Evolutionary conservation across 2,329 filamentous ascomycete species (phyloP).

Genomic region (Botrytis medusae): DNA sequence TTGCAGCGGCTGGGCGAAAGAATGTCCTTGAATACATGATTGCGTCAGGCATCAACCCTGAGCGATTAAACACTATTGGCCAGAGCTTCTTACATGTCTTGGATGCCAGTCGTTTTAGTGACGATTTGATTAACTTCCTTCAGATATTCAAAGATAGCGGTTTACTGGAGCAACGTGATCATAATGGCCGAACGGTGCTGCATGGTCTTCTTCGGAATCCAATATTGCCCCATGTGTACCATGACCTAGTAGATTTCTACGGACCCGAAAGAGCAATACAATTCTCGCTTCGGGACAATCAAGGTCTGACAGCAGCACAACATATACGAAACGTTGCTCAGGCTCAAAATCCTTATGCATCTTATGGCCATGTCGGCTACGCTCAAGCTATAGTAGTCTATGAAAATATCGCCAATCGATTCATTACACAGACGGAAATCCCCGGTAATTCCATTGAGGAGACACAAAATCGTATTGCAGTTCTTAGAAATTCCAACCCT

Average conservation of each 20-base stretch:
- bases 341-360: constrained; percentile 17
- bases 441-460: background rate
- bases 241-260: constrained; percentile 15
- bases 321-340: constrained; percentile 13
- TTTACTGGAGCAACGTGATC: constrained; percentile 21
- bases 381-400: constrained; percentile 16
- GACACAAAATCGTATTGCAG: constrained; percentile 10
- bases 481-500: background rate
- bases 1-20: constrained; percentile 19
- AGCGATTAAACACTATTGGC: background rate
- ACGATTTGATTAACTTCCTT: constrained; percentile 19
- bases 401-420: constrained; percentile 19
- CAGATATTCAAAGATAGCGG: constrained; percentile 12
- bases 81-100: constrained; percentile 23
- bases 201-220: constrained; percentile 19
- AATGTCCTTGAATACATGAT: constrained; percentile 17
- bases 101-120: constrained; percentile 19
- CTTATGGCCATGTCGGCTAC: constrained; percentile 16
- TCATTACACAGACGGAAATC: background rate
- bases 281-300: constrained; percentile 19
- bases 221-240: constrained; percentile 15
- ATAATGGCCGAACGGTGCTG: constrained; percentile 16
- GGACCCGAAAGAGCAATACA: constrained; percentile 5
- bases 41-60: constrained; percentile 1
- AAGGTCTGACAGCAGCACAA: constrained; percentile 18